These are phyloP conservation scores for Arctium minus DNA, from an alignment of 129 eudicot genomes.

Conservation along the genomic window DNA sequence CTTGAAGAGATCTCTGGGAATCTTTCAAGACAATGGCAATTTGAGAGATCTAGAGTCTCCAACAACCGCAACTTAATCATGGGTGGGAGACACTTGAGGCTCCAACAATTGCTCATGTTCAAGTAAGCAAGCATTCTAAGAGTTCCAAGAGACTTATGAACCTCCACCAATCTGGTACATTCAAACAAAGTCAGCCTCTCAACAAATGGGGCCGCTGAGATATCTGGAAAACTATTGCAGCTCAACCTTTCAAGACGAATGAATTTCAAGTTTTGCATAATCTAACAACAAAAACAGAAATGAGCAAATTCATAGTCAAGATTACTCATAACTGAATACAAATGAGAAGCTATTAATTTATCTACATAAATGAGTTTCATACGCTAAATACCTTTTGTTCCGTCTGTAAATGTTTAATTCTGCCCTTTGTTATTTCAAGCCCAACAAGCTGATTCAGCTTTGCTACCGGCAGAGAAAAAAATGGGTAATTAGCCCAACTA, in stretches of 20 bases:
- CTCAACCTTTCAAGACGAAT: neutral
- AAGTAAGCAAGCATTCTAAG: neutral
- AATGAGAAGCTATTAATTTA: no score
- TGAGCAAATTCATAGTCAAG: neutral
- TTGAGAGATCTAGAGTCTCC: neutral
- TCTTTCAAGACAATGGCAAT: neutral
- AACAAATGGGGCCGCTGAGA: neutral
- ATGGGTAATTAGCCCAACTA: neutral
- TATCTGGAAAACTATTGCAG: neutral
- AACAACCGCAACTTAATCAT: neutral
- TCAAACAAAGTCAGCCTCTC: neutral
- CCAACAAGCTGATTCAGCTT: neutral
- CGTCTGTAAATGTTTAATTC: neutral
- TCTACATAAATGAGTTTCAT: neutral
- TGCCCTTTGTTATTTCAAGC: neutral
- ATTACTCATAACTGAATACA: no score
- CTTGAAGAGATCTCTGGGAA: neutral
- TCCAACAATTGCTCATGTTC: neutral
- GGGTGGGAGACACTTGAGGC: neutral
- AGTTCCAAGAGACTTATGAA: neutral
- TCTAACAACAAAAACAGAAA: neutral
- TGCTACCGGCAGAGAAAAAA: neutral
- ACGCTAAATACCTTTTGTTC: neutral
- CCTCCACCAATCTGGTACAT: neutral
- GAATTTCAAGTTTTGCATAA: neutral